Conservation (phyloP, 768 basidiomycete species). For the Podaxis rugospora region DNA sequence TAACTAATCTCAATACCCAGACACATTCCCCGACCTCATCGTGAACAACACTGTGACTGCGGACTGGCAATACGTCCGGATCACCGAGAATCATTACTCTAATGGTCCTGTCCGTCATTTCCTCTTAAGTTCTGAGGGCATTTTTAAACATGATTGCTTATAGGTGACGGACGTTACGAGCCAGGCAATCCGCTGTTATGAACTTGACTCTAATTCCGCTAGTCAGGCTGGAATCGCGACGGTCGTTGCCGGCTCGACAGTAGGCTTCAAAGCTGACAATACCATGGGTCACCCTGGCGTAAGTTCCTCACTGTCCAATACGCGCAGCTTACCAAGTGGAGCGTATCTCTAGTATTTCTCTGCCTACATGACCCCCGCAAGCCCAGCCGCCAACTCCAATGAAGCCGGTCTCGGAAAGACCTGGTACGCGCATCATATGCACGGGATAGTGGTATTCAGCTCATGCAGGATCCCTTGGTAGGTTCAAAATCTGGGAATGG, state of each 20-base stretch:
- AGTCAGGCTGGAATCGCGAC: constrained; percentile 24
- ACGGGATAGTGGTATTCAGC: too few species aligned
- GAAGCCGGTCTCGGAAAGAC: constrained; percentile 37
- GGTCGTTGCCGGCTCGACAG: constrained; percentile 26
- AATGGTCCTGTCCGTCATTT: constrained; percentile 24
- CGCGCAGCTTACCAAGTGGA: neutral
- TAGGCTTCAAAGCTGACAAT: constrained; percentile 28
- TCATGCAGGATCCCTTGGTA: neutral
- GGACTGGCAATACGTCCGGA: constrained; percentile 32
- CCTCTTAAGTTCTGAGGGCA: neutral
- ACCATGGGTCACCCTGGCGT: constrained; percentile 32
- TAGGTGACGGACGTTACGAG: constrained; percentile 31
- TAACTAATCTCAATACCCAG: constrained; percentile 11
- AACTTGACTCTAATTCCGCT: constrained; percentile 26
- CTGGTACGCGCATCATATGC: constrained; percentile 19
- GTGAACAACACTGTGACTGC: constrained; percentile 21
- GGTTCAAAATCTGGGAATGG: constrained; percentile 42
- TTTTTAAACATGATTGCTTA: neutral
- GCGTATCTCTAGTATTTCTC: constrained; percentile 23
- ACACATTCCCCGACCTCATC: constrained; percentile 27
- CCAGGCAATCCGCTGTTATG: constrained; percentile 31
- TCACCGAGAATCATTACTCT: constrained; percentile 29
- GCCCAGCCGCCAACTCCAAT: constrained; percentile 29
- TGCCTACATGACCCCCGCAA: constrained; percentile 28
- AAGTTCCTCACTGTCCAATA: neutral